Evolutionary conservation across 192 early-diverging fungal species (phyloP), one percentile per base, ranked within the genome.

Genomic region (Coemansia sp.): DNA sequence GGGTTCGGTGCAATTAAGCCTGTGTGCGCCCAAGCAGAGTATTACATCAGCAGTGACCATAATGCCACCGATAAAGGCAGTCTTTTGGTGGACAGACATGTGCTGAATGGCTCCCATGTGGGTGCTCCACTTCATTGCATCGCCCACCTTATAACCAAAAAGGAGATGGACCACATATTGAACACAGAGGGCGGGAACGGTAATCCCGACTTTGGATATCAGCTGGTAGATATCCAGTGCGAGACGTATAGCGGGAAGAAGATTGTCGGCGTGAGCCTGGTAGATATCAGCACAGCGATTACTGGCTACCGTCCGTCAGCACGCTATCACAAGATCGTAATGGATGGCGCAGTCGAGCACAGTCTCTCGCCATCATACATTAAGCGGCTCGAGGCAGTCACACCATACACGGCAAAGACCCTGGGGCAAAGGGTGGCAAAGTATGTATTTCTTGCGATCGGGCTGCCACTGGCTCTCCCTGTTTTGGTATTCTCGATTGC

Each of bases 111-210:
- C 54, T 67, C 65, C 61, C 66, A 77, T 20, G 72, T 65, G 0
- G 74, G 77, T 16, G 61, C 54, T 9, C 76, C 74, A 20, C 73
- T 84, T 6, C 81, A 84, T 57, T 78, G 81, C 59, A 68, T 84
- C 12, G 81, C 81, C 3, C 77, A 78, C 27, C 55, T 72, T 33
- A 84, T 84, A 4, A 84, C 76, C 10, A 63, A 51, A n/a, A 63
- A 67, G 20, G 81, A 84, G 65, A 31, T 84, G 31, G 52, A 75
- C 31, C 81, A 76, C 46, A 84, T 84, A 22, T 41, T 84, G 46
- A 76, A 84, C 46, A 84, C 81, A 0, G 81, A 84, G 46, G 81
- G 81, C 64, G 81, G 81, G 66, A 73, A 66, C 49, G 81, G 81
- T 15, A 75, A 74, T 61, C 76, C 73, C 1, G 71, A 84, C 62